Evolutionary conservation across 306 rosid species (phyloP), one percentile per base, ranked within the genome.

Genomic region (Acacia confusa): DNA sequence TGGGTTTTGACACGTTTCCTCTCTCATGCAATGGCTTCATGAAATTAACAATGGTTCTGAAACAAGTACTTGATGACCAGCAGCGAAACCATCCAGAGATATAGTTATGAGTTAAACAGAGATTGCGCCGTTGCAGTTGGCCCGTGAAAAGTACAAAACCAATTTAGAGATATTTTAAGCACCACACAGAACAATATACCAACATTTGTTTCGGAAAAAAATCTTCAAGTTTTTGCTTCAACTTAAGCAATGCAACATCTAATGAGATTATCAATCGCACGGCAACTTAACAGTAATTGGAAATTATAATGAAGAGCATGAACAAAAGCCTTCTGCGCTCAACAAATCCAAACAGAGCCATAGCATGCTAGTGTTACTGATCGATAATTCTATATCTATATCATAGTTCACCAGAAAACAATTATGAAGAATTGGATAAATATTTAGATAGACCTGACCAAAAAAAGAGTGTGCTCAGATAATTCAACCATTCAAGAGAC

Each of bases 61-160:
- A 68, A 20, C 53, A 79, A n/a, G n/a, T 34, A 74, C 40, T 45
- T 44, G 34, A 67, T 55, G 7, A 4, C 7, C 15, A 7, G 16
- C 16, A 16, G 7, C 34, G 9, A 2, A 64, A 40, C 66, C 34
- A 44, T 67, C 30, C 9, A 75, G 60, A 83, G 32, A 75, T 68
- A n/a, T 15, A 64, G 52, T 60, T 25, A 57, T 48, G 44, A 12
- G 52, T 63, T 72, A 83, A 30, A 15, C 47, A 77, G 69, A 61
- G 50, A 36, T 40, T 73, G 12, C n/a, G n/a, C 53, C 2, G 73
- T 72, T 53, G 34, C 79, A 83, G 52, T 27, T 60, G 19, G 53
- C 53, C 20, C 15, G 53, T 65, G 79, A 77, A 76, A 48, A 27
- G 50, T 74, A 27, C 13, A 79, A 69, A 70, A 71, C 60, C 30